A percentile compares a stretch with the other conserved stretches of the same genome.
These are phyloP conservation scores for Solanum appendiculatum DNA, from an alignment of 257 asterid genomes.

Conservation along the genomic window DNA sequence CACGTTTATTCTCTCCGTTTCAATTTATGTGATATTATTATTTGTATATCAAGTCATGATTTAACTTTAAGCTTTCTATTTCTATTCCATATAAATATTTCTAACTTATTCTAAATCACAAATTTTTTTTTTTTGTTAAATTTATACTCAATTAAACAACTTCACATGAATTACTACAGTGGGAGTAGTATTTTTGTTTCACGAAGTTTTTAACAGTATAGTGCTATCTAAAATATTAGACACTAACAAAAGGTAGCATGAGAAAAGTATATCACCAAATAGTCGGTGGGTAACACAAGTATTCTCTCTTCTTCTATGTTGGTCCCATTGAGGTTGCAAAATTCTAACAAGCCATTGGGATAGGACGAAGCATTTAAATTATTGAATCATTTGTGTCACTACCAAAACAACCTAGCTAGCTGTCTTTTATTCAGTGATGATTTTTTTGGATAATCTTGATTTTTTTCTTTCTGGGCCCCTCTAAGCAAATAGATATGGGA, in stretches of 20 bases:
- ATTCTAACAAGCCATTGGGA: background rate
- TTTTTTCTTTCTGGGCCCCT: background rate
- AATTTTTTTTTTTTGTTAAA: no score
- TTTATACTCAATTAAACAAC: no score
- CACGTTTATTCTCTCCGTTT: no score
- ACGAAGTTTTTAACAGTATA: background rate
- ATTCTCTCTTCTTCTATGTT: background rate
- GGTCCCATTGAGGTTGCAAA: background rate
- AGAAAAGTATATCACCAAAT: background rate
- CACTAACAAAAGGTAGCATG: background rate
- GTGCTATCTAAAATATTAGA: background rate
- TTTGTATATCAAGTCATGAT: no score
- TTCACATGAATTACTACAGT: background rate
- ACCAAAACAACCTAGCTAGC: background rate
- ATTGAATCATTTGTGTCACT: background rate
- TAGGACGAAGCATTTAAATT: background rate
- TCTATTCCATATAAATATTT: no score
- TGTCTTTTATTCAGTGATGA: background rate
- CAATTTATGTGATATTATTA: no score
- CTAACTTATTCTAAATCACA: no score
- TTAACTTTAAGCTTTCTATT: no score
- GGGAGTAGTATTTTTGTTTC: background rate
- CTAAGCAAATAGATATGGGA: background rate
- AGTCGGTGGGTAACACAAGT: background rate
- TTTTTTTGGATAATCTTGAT: background rate